Evolutionary conservation across 1,139 yeast genomes (phyloP).

Genomic region (Pichia sp.): DNA sequence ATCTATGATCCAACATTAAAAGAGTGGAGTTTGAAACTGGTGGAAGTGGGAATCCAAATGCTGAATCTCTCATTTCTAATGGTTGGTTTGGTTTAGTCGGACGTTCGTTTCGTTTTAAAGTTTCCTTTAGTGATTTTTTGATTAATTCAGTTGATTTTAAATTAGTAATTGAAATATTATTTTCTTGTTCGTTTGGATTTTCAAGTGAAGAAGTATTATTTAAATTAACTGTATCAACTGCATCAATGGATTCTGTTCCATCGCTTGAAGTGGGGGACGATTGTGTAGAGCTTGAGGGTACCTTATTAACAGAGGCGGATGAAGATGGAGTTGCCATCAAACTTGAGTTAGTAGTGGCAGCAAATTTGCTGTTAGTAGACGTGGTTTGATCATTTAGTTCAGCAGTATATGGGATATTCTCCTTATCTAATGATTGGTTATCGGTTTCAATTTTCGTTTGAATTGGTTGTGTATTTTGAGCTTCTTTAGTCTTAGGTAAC

Average conservation of each 20-base stretch:
- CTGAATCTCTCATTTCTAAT: slow-evolving; percentile 70
- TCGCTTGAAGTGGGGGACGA: background rate
- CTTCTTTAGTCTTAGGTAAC: background rate
- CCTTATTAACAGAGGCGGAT: background rate
- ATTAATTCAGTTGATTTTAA: slow-evolving; percentile 15
- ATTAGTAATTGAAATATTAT: background rate
- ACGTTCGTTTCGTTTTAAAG: slow-evolving; percentile 27
- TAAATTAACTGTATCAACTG: slow-evolving; percentile 3
- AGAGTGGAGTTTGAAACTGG: slow-evolving; percentile 70
- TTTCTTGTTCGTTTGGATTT: slow-evolving; percentile 5
- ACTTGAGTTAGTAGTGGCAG: background rate
- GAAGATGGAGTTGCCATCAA: background rate
- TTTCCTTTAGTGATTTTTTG: slow-evolving; percentile 24
- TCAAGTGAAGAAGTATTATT: background rate
- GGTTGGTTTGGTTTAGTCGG: slow-evolving; percentile 53
- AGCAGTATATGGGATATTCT: background rate
- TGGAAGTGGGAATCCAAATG: slow-evolving; percentile 81
- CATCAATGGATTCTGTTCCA: background rate
- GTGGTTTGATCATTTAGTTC: background rate
- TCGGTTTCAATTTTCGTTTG: background rate
- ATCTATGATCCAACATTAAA: slow-evolving; percentile 75
- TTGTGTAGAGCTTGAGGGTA: background rate
- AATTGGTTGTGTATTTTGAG: background rate
- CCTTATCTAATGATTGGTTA: background rate
- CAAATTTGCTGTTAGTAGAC: background rate